These are phyloP conservation scores for Funneliformis caledonium DNA, from an alignment of 371 early-diverging fungal genomes.

Conservation along the genomic window DNA sequence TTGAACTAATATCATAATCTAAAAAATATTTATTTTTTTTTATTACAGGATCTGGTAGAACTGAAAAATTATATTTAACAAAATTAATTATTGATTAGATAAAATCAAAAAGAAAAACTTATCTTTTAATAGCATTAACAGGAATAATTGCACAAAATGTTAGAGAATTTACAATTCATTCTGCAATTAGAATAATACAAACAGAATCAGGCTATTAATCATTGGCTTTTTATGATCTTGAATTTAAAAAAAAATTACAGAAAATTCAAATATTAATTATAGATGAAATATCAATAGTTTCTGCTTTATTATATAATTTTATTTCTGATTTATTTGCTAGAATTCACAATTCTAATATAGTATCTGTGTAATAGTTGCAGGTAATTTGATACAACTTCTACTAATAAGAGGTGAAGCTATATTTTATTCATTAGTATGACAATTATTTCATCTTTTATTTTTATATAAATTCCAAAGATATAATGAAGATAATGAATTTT, in stretches of 20 bases:
- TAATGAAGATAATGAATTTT: too few species aligned
- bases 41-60: slow-evolving; percentile 14
- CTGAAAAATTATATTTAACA: slow-evolving; percentile 11
- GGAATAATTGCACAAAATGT: background rate
- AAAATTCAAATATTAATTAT: background rate
- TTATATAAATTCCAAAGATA: background rate
- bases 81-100: background rate
- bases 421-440: background rate
- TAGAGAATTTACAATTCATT: background rate
- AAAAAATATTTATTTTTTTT: slow-evolving; percentile 13
- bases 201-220: background rate
- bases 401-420: background rate
- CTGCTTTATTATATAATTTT: slow-evolving; percentile 10
- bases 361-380: background rate
- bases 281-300: too few species aligned
- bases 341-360: background rate
- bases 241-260: background rate
- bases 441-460: background rate
- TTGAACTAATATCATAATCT: too few species aligned
- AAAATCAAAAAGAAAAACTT: background rate
- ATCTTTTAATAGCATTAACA: background rate
- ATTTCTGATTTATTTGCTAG: slow-evolving; percentile 2
- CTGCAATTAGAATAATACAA: background rate
- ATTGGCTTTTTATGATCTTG: background rate
- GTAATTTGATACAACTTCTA: background rate